Base-by-base conservation (phyloP, 805 yeast species). In the Candida boleticola region DNA sequence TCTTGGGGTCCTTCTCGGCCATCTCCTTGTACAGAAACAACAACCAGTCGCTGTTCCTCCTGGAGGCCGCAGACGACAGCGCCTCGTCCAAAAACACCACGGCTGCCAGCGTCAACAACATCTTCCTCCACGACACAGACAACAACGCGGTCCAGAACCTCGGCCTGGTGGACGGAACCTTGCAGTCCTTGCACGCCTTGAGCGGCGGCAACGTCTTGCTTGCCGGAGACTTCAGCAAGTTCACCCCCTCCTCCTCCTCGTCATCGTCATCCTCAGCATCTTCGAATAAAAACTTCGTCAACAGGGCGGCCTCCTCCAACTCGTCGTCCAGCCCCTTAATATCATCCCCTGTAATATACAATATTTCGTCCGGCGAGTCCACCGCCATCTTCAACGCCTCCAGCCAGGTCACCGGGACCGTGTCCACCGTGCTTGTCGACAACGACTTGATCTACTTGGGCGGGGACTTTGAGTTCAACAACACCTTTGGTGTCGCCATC, bases 381-480 rank as follows among this genome's bases (percentile, higher is more conserved):
- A 48, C 60, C 19, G 39, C 53, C 23, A 49, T 68, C 20, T 51
- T 64, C 34, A 41, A 51, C 2, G 27, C 42, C 11, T 34, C 45
- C n/a, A 22, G 41, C 13, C 33, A 42, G 23, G 25, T 52, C n/a
- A 52, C 57, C 27, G 74, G 74, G 7, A 36, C 48, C 5, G 67
- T 69, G 13, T 55, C 53, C 21, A 58, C 68, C n/a, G 52, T 69
- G 3, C 59, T 52, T 39, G 82, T 61, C 1, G 71, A 68, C 35
- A 58, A 63, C 26, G 62, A 74, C 18, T 42, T 77, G 18, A 73
- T 88, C 0, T 89, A 86, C 54, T 74, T 87, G 37, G 99, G 97
- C 7, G 99, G 99, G 17, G 73, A 77, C 45, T 78, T 92, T 50
- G 58, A 71, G 4, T 81, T 70, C 57, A 69, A 77, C 42, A 59